Evolutionary conservation across 2,329 filamentous ascomycete genomes (phyloP).

Genomic region (Fusarium gaditjirri): DNA sequence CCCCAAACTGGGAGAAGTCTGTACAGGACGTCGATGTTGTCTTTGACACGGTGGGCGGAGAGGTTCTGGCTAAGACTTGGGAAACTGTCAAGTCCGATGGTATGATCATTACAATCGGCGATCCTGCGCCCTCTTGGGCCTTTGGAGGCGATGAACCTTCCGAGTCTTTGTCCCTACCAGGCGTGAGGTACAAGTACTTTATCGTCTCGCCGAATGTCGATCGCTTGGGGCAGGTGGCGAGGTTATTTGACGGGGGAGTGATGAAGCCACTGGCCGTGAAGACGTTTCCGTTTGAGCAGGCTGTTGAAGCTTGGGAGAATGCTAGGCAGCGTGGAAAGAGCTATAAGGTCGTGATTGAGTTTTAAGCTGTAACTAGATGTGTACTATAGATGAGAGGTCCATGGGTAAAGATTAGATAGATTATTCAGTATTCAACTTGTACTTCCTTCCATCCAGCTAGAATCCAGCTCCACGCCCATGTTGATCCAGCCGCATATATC

Average conservation of each 20-base stretch:
- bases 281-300: not conserved
- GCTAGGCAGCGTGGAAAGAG: conserved; percentile 3
- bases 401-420: no score
- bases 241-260: not conserved
- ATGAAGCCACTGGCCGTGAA: conserved; percentile 9
- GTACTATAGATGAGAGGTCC: rapidly evolving
- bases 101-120: conserved; percentile 49
- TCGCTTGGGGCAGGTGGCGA: not conserved
- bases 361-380: not conserved
- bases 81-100: conserved; percentile 45
- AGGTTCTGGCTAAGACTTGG: conserved; percentile 45
- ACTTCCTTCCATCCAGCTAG: not conserved
- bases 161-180: conserved; percentile 28
- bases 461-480: not conserved
- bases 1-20: conserved; percentile 33
- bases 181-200: conserved; percentile 46
- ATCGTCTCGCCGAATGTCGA: conserved; percentile 3
- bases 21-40: not conserved
- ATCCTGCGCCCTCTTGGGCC: conserved; percentile 49
- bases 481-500: conserved; percentile 15
- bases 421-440: not conserved
- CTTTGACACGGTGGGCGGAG: conserved; percentile 15
- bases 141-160: conserved; percentile 35
- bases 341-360: conserved; percentile 6
- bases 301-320: conserved; percentile 7